Conservation (phyloP, 2,329 filamentous ascomycete genomes). For the Fusarium pseudocircinatum region DNA sequence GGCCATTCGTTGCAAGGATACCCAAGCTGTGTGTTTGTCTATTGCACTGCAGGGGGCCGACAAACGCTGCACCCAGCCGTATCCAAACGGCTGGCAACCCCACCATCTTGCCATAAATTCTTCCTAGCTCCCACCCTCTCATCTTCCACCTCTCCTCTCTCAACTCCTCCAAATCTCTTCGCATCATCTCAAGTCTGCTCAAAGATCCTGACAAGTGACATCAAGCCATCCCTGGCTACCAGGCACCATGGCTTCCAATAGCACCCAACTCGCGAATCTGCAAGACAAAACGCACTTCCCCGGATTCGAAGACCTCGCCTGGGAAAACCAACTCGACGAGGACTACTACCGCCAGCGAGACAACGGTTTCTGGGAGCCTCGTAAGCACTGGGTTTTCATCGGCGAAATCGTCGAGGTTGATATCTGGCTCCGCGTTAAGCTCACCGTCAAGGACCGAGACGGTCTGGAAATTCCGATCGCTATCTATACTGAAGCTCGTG, state of each 20-base stretch:
- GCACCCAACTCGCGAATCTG: neutral
- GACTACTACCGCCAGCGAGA: neutral
- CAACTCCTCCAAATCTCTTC: fast-evolving
- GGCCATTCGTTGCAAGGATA: too few species aligned
- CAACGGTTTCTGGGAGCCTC: neutral
- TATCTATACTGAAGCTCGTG: neutral
- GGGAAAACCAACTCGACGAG: neutral
- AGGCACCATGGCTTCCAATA: neutral
- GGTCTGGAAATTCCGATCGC: neutral
- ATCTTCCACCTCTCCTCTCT: fast-evolving
- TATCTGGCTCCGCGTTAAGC: neutral
- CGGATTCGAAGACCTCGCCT: neutral
- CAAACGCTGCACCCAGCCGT: neutral
- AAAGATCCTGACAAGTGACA: too few species aligned
- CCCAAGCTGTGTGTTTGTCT: neutral
- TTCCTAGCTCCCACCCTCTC: neutral
- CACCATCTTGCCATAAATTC: neutral
- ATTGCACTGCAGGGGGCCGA: neutral
- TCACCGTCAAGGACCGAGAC: conserved; percentile 14
- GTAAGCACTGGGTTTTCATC: conserved; percentile 25
- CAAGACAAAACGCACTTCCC: conserved; percentile 8
- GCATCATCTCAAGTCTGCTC: fast-evolving
- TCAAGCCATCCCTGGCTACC: fast-evolving
- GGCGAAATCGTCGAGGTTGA: conserved; percentile 17
- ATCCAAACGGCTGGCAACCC: neutral